These are phyloP conservation scores for Phytopythium cucurbitacearum DNA, from an alignment of 352 stramenopile species.

Conservation along the genomic window DNA sequence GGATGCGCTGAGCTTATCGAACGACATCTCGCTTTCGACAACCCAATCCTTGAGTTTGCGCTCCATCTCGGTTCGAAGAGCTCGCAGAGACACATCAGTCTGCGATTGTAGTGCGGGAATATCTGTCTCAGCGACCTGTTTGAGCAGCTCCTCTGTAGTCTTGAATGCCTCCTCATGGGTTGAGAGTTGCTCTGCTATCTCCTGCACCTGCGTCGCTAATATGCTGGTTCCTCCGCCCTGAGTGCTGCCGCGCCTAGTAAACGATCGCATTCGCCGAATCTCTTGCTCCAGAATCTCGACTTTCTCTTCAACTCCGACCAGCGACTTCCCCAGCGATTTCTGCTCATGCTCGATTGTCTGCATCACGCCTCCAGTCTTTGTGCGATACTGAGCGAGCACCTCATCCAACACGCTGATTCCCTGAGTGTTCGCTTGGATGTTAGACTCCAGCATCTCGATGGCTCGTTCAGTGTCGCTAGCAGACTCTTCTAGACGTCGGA, in stretches of 20 bases:
- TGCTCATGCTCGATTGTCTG: conserved; percentile 37
- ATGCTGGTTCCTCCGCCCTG: conserved; percentile 15
- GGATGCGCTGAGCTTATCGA: conserved; percentile 22
- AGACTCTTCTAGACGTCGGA: conserved; percentile 57
- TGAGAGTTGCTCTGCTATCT: conserved; percentile 38
- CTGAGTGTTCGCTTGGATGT: conserved; percentile 30
- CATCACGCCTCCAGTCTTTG: conserved; percentile 30
- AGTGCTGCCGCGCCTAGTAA: conserved; percentile 30
- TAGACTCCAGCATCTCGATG: conserved; percentile 39
- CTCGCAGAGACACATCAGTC: conserved; percentile 33
- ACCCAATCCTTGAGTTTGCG: conserved; percentile 32
- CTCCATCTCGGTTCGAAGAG: conserved; percentile 41
- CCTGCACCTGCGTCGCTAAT: conserved; percentile 18
- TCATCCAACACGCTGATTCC: conserved; percentile 34
- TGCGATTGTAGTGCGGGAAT: conserved; percentile 32
- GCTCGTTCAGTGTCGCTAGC: conserved; percentile 41
- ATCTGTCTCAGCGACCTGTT: conserved; percentile 30
- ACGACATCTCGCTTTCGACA: conserved; percentile 24
- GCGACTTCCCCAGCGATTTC: conserved; percentile 30
- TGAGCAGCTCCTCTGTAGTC: conserved; percentile 20
- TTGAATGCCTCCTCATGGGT: conserved; percentile 24
- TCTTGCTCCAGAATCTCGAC: conserved; percentile 50
- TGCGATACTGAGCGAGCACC: conserved; percentile 29
- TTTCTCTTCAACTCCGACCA: conserved; percentile 57
- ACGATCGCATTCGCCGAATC: conserved; percentile 40